Evolutionary conservation across 306 rosid species (phyloP).

Genomic region (Heteromeles arbutifolia): DNA sequence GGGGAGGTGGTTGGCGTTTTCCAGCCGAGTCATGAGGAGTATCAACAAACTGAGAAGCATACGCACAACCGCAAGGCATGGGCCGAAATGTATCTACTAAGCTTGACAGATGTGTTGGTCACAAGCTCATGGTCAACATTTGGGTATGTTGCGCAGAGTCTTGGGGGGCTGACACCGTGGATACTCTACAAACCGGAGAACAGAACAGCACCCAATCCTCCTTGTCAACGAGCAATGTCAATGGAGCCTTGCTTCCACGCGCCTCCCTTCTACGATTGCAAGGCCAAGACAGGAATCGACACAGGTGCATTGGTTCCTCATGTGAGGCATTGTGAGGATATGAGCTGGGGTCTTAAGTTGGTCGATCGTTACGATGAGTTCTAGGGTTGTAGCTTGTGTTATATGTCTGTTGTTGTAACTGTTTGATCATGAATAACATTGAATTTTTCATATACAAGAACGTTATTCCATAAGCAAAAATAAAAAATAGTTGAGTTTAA

Average conservation of each 20-base stretch:
- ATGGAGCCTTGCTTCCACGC: conserved; percentile 85
- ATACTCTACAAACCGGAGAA: conserved; percentile 68
- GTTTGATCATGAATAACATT: neutral
- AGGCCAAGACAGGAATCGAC: conserved; percentile 55
- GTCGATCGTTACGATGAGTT: conserved; percentile 23
- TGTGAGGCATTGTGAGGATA: conserved; percentile 73
- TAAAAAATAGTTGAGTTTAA: no score
- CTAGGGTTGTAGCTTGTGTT: neutral
- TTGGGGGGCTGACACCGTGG: conserved; percentile 71
- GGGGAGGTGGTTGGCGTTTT: conserved; percentile 51
- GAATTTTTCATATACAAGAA: neutral
- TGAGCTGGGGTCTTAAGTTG: conserved; percentile 85
- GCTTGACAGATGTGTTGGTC: conserved; percentile 52
- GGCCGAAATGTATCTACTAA: conserved; percentile 66
- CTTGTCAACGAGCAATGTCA: conserved; percentile 63
- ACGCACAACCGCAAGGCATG: conserved; percentile 61
- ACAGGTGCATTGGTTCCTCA: conserved; percentile 60
- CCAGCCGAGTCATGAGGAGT: conserved; percentile 74
- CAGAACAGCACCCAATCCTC: conserved; percentile 44
- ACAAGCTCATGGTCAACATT: conserved; percentile 80
- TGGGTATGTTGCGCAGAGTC: conserved; percentile 76
- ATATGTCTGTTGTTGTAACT: neutral
- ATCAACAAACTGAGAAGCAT: conserved; percentile 63
- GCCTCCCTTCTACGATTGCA: conserved; percentile 74
- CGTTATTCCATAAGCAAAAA: no score